phyloP scores from a whole-genome alignment of 2,329 filamentous ascomycete genomes.

The Xylariales sp. region DNA sequence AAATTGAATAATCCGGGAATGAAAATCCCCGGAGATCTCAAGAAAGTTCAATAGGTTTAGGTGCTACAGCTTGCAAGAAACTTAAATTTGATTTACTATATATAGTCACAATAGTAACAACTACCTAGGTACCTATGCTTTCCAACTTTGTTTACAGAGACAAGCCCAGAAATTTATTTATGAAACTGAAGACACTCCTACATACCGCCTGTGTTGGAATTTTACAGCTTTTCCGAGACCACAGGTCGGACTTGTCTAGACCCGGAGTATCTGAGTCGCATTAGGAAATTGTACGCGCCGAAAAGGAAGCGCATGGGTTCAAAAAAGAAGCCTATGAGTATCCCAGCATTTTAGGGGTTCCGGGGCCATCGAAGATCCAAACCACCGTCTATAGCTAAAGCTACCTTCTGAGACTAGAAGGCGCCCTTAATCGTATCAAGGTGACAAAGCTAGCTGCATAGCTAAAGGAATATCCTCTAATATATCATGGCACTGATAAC shows the following conservation, averaged over 20 bases:
- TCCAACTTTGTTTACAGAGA: too few species aligned
- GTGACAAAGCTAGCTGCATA: conserved; percentile 3
- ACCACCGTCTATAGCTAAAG: neutral
- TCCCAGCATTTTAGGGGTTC: neutral
- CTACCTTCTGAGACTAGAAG: conserved; percentile 10
- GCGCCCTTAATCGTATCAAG: neutral
- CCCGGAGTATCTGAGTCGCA: conserved; percentile 23
- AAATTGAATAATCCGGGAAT: too few species aligned
- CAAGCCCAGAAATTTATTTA: too few species aligned
- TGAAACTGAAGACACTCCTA: too few species aligned
- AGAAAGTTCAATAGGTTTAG: too few species aligned
- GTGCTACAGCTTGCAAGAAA: too few species aligned
- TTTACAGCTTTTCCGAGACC: conserved; percentile 17
- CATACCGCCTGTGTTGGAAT: too few species aligned
- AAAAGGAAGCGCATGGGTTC: conserved; percentile 33
- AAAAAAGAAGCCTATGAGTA: conserved; percentile 39
- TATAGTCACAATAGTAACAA: too few species aligned
- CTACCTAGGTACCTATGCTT: too few species aligned
- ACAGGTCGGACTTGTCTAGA: conserved; percentile 22
- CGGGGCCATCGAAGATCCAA: neutral
- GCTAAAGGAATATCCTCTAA: neutral
- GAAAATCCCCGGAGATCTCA: too few species aligned
- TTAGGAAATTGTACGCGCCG: conserved; percentile 30
- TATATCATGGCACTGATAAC: conserved; percentile 25
- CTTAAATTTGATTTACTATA: too few species aligned